Percentiles rank a stretch among this genome's conserved stretches.
phyloP scores from a whole-genome alignment of 2,329 filamentous ascomycete species.

The Stachybotrys echinatus region DNA sequence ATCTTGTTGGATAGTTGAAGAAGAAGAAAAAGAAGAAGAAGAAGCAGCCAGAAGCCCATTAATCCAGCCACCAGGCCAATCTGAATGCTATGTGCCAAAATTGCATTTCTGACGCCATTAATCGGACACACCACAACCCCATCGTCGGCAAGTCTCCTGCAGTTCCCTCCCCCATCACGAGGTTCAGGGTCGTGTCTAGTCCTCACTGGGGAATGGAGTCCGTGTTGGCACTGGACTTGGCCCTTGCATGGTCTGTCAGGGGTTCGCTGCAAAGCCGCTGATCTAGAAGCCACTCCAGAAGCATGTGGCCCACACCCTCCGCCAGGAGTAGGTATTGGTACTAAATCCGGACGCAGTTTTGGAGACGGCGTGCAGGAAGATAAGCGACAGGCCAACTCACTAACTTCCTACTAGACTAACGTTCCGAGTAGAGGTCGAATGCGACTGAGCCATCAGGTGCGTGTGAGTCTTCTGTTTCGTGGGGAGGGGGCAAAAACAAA shows the following conservation, averaged over 20 bases:
- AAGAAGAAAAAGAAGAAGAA: no score
- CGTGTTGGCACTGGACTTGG: not conserved
- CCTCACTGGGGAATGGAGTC: not conserved
- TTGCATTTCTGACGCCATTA: no score
- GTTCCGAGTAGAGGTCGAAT: no score
- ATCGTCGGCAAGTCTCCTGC: no score
- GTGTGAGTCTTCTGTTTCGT: no score
- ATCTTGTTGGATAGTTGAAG: no score
- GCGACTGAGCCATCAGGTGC: not conserved
- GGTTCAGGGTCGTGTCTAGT: not conserved
- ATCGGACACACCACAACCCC: no score
- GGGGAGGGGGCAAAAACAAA: no score
- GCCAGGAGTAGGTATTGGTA: not conserved
- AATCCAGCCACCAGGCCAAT: no score
- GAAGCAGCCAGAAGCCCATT: no score
- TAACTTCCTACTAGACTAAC: no score
- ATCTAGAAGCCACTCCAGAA: constrained; percentile 24
- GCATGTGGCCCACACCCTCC: constrained; percentile 4
- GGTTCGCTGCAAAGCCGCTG: constrained; percentile 18
- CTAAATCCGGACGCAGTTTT: not conserved
- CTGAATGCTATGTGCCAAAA: no score
- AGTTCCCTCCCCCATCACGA: not conserved
- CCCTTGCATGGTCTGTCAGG: not conserved
- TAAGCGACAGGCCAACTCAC: not conserved
- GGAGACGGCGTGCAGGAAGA: not conserved